Evolutionary conservation across 2,329 filamentous ascomycete species (phyloP).

Genomic region (Escovopsis sp.): DNA sequence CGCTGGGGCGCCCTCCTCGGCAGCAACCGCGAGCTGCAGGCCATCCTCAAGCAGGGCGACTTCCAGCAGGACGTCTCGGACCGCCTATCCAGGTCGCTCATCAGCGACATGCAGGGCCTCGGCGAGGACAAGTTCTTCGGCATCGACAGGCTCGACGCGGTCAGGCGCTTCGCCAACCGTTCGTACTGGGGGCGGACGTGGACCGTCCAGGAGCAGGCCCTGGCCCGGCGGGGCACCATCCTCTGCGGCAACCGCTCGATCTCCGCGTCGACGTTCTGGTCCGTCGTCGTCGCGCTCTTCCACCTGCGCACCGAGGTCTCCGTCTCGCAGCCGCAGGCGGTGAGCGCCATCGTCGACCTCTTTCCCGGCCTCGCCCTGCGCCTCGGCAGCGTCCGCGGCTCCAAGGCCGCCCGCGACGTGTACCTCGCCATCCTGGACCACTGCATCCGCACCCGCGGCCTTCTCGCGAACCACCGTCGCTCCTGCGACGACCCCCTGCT

Average conservation of each 20-base stretch:
- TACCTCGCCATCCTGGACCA: neutral
- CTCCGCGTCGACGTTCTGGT: neutral
- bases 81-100: neutral
- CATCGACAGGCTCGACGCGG: neutral
- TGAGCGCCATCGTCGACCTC: neutral
- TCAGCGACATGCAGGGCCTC: neutral
- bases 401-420: neutral
- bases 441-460: neutral
- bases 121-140: slow-evolving; percentile 1
- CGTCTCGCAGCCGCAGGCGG: neutral
- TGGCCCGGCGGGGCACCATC: neutral
- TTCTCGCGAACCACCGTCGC: neutral
- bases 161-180: neutral
- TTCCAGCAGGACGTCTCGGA: neutral
- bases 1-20: neutral
- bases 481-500: neutral
- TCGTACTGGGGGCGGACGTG: slow-evolving; percentile 2
- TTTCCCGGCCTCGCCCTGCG: neutral
- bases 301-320: neutral
- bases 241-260: neutral
- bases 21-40: neutral
- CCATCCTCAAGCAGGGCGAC: neutral
- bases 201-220: slow-evolving; percentile 3
- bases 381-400: neutral
- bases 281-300: neutral